A percentile compares a stretch with the other conserved stretches of the same genome.
These are phyloP conservation scores for Saprolegnia parasitica DNA, from an alignment of 352 stramenopile species.

Conservation along the genomic window DNA sequence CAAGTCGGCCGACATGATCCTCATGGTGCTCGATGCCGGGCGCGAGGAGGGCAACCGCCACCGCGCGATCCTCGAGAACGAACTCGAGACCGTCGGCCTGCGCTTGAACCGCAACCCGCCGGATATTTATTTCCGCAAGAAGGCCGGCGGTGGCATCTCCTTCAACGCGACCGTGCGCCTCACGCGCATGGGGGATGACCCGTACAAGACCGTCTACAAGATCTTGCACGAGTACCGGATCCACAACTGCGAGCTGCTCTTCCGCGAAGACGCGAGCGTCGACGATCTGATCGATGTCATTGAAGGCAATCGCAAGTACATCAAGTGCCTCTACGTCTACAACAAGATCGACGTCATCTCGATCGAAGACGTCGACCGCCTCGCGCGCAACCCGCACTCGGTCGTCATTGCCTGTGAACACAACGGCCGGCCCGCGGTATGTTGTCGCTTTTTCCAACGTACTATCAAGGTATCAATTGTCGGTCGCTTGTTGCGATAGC, in stretches of 20 bases:
- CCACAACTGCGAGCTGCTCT: conserved; percentile 96
- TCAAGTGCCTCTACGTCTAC: conserved; percentile 99
- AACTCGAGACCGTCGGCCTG: conserved; percentile 98
- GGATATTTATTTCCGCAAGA: conserved; percentile 96
- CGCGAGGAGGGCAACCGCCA: conserved; percentile 97
- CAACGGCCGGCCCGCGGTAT: conserved; percentile 60
- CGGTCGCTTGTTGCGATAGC: conserved; percentile 55
- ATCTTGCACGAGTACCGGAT: conserved; percentile 97
- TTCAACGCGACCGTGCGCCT: conserved; percentile 95
- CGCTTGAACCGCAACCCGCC: conserved; percentile 96
- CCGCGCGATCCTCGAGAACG: conserved; percentile 96
- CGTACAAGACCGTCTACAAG: conserved; percentile 86
- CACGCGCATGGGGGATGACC: conserved; percentile 89
- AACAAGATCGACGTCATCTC: conserved; percentile 99
- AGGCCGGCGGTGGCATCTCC: conserved; percentile 92
- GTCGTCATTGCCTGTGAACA: conserved; percentile 94
- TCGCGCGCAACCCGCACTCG: conserved; percentile 94
- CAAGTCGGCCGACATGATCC: conserved; percentile 97
- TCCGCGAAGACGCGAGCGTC: conserved; percentile 95
- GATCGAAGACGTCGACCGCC: conserved; percentile 98
- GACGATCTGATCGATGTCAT: conserved; percentile 99
- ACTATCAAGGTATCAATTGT: too few relatives aligned
- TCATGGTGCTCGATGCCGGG: conserved; percentile 98
- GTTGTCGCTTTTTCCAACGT: too few relatives aligned
- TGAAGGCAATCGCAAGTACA: conserved; percentile 98